phyloP scores from a whole-genome alignment of 805 yeast species.

The Candida boleticola region DNA sequence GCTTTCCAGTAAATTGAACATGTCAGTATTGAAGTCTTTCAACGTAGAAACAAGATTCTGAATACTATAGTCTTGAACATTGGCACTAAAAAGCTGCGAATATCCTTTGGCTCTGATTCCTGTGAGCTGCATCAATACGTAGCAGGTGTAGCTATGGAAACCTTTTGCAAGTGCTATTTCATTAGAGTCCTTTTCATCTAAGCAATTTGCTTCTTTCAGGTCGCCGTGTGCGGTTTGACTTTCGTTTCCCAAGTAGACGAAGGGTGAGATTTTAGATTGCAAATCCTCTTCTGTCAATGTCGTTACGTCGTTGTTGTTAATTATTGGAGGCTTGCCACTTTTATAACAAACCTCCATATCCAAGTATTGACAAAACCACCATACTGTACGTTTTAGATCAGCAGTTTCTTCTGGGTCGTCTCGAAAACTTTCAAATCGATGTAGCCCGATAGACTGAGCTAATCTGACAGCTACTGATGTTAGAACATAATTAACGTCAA shows the following conservation, averaged over 20 bases:
- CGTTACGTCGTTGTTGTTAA: constrained; percentile 31
- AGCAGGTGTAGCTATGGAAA: constrained; percentile 5
- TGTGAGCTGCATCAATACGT: constrained; percentile 17
- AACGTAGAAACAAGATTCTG: constrained; percentile 20
- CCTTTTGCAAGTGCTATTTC: background rate
- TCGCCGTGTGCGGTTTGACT: background rate
- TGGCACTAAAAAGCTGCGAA: constrained; percentile 29
- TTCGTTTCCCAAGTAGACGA: background rate
- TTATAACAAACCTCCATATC: constrained; percentile 40
- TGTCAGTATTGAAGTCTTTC: constrained; percentile 24
- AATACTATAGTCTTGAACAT: constrained; percentile 18
- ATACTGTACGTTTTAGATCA: constrained; percentile 23
- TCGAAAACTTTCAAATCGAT: constrained; percentile 29
- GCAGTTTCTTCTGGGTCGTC: constrained; percentile 21
- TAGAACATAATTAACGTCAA: constrained; percentile 29
- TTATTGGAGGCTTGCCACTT: constrained; percentile 39
- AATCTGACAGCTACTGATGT: constrained; percentile 34
- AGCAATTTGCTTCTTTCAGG: background rate
- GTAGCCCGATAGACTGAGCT: constrained; percentile 43
- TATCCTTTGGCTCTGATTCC: constrained; percentile 30
- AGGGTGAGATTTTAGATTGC: constrained; percentile 2
- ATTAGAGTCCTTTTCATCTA: background rate
- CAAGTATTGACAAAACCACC: constrained; percentile 37
- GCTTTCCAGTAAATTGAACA: constrained; percentile 21
- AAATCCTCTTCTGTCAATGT: constrained; percentile 21